phyloP scores from a whole-genome alignment of 129 eudicot species.

The Arctium lappa region DNA sequence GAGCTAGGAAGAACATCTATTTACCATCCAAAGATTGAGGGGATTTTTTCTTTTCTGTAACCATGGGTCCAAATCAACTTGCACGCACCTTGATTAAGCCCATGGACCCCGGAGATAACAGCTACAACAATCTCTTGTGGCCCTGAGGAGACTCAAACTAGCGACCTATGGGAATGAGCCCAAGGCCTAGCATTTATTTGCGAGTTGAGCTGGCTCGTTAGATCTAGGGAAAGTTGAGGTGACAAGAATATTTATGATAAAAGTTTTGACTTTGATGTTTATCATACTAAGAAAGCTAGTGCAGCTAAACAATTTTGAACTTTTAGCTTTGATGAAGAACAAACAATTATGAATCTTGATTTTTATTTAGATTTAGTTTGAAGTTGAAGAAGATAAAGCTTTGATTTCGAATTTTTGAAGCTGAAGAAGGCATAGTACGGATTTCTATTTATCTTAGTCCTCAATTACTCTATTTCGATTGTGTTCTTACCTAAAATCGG shows the following conservation, averaged over 20 bases:
- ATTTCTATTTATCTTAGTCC: neutral
- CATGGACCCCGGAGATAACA: neutral
- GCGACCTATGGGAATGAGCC: neutral
- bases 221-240: neutral
- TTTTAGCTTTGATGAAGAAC: neutral
- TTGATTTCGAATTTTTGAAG: neutral
- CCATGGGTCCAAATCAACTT: too few species aligned
- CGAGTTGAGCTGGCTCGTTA: too few species aligned
- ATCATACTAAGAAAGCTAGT: neutral
- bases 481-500: conserved; percentile 3
- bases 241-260: neutral
- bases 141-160: neutral
- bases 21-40: too few species aligned
- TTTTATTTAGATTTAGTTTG: neutral
- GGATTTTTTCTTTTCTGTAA: too few species aligned
- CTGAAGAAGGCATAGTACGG: neutral
- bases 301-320: too few species aligned
- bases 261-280: neutral
- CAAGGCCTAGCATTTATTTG: too few species aligned
- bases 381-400: neutral
- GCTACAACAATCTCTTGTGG: neutral
- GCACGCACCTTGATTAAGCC: neutral
- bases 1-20: too few species aligned
- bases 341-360: neutral
- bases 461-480: neutral